Evolutionary conservation across 176 grass and related monocot genomes (phyloP), one percentile per base, ranked within the genome.

Genomic region (Aegilops longissima): DNA sequence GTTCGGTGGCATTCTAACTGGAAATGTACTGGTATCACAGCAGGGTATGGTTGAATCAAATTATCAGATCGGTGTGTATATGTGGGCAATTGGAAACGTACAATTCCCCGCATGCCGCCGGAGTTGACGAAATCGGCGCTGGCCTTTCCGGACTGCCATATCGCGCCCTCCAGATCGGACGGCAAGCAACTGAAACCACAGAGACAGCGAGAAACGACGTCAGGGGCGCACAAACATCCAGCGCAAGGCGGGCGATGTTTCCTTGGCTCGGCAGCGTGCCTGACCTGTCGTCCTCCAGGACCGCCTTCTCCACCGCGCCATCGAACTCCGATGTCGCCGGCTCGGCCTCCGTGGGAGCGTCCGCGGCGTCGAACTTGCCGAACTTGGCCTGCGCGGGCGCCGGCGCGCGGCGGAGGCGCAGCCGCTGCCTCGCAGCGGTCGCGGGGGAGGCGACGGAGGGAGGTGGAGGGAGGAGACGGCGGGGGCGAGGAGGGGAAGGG

Each of bases 361-460:
- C 94, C 9, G 89, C 68, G 23, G 83, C 87, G 70, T 98, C 93
- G 80, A 95, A 98, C 88, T 94, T 95, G 45, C 89, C 88, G 42
- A 98, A 95, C 92, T 95, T 98, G 35, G 92, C 88, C 6, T 76
- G 80, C 17, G 90, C 54, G 4, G 81, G 74, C 6, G 78, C 12
- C 24, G 52, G 80, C 12, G 59, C 36, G 8, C 82, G 56, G 86
- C 75, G 84, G 47, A 76, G 16, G 66, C 21, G 79, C 36, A 72
- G 36, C 5, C 4, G 89, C 51, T n/a, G 67, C 14, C 52, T 63
- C 66, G 38, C 21, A 5, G 80, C 12, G 6, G 5, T 20, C 12
- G 39, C 38, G 2, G 35, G 25, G 62, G 1, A 47, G 45, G 45
- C 45, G 0, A 3, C 45, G 39, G 1, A 8, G 36, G 30, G 9